Conservation (phyloP, 768 basidiomycete genomes). For the Candolleomyces aberdarensis region DNA sequence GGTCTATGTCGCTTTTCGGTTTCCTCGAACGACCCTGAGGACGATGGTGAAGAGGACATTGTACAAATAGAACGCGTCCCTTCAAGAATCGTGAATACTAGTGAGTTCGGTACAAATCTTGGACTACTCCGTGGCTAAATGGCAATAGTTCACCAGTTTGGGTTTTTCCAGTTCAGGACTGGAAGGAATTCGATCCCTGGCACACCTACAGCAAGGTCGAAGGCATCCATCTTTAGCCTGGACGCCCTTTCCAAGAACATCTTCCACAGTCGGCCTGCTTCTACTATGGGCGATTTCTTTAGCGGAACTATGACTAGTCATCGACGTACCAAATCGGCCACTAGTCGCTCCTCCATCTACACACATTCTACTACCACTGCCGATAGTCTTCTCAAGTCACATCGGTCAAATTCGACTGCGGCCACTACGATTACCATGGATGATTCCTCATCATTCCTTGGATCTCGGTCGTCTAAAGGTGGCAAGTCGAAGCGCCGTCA, state of each 20-base stretch:
- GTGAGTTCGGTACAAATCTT: constrained; percentile 40
- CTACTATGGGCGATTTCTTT: constrained; percentile 72
- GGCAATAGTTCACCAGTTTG: constrained; percentile 78
- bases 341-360: constrained; percentile 70
- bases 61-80: constrained; percentile 75
- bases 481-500: not conserved
- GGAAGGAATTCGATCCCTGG: constrained; percentile 69
- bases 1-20: constrained; percentile 79
- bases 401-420: constrained; percentile 65
- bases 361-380: constrained; percentile 68
- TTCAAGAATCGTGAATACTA: constrained; percentile 74
- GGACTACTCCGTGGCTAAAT: not conserved
- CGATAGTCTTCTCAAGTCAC: constrained; percentile 67
- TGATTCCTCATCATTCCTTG: constrained; percentile 52
- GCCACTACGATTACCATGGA: constrained; percentile 64
- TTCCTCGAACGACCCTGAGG: constrained; percentile 67
- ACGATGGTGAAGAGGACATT: constrained; percentile 79
- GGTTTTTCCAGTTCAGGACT: constrained; percentile 85
- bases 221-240: constrained; percentile 84
- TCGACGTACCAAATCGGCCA: constrained; percentile 60
- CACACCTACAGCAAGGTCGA: constrained; percentile 79
- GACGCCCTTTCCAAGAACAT: constrained; percentile 90
- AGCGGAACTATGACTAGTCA: constrained; percentile 67
- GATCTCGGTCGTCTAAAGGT: constrained; percentile 44
- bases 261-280: constrained; percentile 69